phyloP scores from a whole-genome alignment of 2,329 filamentous ascomycete species.

The Aspergillus sp. region DNA sequence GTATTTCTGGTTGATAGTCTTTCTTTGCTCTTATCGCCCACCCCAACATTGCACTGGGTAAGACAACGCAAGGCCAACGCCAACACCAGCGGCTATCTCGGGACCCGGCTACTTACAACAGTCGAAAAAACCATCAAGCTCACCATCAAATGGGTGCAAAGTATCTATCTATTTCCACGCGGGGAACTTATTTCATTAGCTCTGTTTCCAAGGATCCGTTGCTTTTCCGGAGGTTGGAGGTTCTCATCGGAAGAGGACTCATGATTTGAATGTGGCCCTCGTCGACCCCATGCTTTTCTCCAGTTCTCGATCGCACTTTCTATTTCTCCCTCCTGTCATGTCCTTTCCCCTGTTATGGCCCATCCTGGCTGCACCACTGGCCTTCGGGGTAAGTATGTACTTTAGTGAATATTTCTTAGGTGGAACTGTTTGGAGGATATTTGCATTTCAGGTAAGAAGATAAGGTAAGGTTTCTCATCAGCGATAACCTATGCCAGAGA shows the following conservation, averaged over 20 bases:
- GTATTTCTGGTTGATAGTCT: slow-evolving; percentile 39
- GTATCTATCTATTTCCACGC: slow-evolving; percentile 5
- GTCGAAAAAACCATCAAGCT: slow-evolving; percentile 5
- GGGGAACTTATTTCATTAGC: not conserved
- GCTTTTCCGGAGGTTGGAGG: not conserved
- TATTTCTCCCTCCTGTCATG: slow-evolving; percentile 22
- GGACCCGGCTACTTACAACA: slow-evolving; percentile 19
- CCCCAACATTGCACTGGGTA: slow-evolving; percentile 36
- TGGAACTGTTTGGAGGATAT: slow-evolving; percentile 19
- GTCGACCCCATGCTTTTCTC: not conserved
- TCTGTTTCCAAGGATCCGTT: not conserved
- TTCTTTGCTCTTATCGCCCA: slow-evolving; percentile 24
- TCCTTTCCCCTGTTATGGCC: slow-evolving; percentile 24
- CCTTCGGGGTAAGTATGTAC: slow-evolving; percentile 45
- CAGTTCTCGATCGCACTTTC: slow-evolving; percentile 17
- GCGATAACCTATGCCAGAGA: slow-evolving; percentile 24
- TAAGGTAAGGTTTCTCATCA: slow-evolving; percentile 40
- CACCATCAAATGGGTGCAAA: slow-evolving; percentile 1
- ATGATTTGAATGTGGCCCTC: slow-evolving; percentile 4
- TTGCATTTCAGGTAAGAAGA: slow-evolving; percentile 42
- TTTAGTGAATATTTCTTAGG: slow-evolving; percentile 29
- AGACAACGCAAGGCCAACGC: slow-evolving; percentile 21
- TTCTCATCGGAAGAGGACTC: not conserved
- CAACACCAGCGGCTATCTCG: slow-evolving; percentile 16
- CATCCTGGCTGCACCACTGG: slow-evolving; percentile 29